Evolutionary conservation across 305 asterid genomes (phyloP), one percentile per base, ranked within the genome.

Genomic region (Petunia hybrid): DNA sequence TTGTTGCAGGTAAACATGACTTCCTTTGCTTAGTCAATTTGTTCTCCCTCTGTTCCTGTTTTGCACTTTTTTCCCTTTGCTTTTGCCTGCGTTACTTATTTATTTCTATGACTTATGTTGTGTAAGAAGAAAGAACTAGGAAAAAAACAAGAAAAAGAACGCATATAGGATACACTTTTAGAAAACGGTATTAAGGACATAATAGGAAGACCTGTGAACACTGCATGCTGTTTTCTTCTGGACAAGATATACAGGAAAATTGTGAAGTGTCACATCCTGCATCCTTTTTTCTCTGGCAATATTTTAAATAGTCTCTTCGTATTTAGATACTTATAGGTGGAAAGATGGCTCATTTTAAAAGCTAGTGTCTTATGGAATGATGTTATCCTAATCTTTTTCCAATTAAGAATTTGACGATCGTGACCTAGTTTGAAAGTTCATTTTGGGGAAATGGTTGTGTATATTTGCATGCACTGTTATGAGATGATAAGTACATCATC

Each of bases 1-100:
- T 90, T 96, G 84, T 87, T 94, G 80, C 95, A 94, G 97, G 98
- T 94, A 85, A 76, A 53, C 56, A 46, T 7, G 9, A 48, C 8
- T 51, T 76, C 83, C 63, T 67, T 6, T 78, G 60, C 7, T 9
- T 60, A 75, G 9, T 59, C 45, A 41, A 36, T 79, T 9, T 31
- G 46, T 51, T 53, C 67, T 43, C 8, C 41, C n/a, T 14, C 36
- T 66, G 41, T 6, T 64, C 12, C 60, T 45, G 63, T 67, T 13
- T 48, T 38, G 51, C 36, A 81, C 40, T 68, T 48, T 60, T 69
- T 81, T 75, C 31, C 31, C 62, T 48, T 48, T 48, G 45, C 1
- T 73, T 22, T 73, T 73, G 45, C 62, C 22, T 48, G 51, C 42
- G 35, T 51, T 48, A 10, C 35, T 56, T 73, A 62, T 35, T 70